Evolutionary conservation across 2,329 filamentous ascomycete species (phyloP).

Genomic region (Myriangium duriaei): DNA sequence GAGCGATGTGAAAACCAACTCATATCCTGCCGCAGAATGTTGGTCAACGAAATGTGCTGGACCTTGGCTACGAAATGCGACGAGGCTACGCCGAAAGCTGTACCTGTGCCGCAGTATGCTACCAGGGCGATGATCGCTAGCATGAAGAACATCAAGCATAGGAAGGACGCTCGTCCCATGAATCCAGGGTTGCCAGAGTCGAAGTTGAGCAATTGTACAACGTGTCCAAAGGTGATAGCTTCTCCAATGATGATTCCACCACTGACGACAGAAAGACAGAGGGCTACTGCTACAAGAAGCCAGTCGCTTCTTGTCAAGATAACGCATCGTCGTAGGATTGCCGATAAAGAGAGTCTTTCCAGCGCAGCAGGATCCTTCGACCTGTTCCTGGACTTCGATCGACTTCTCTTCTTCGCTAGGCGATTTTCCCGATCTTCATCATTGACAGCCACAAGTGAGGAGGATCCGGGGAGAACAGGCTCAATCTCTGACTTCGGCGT

Average conservation of each 20-base stretch:
- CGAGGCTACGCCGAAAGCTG: slow-evolving; percentile 37
- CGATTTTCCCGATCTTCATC: neutral
- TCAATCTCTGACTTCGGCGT: slow-evolving; percentile 2
- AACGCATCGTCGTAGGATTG: slow-evolving; percentile 9
- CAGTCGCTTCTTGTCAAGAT: slow-evolving; percentile 26
- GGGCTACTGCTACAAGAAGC: slow-evolving; percentile 28
- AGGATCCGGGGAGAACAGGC: neutral
- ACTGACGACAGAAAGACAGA: slow-evolving; percentile 33
- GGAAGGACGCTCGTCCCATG: slow-evolving; percentile 25
- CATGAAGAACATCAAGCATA: slow-evolving; percentile 40
- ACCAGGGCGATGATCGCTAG: slow-evolving; percentile 39
- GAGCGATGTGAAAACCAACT: slow-evolving; percentile 36
- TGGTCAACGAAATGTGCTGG: slow-evolving; percentile 35
- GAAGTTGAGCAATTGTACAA: slow-evolving; percentile 39
- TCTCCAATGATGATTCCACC: slow-evolving; percentile 45
- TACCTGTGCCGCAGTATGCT: slow-evolving; percentile 32
- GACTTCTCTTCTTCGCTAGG: neutral
- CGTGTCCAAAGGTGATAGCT: slow-evolving; percentile 44
- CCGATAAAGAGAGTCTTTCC: slow-evolving; percentile 1
- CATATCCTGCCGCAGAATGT: slow-evolving; percentile 44
- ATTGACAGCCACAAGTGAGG: neutral
- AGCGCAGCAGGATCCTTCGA: neutral
- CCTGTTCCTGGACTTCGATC: neutral
- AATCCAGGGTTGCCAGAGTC: slow-evolving; percentile 19
- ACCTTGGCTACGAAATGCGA: slow-evolving; percentile 33